Evolutionary conservation across 257 asterid genomes (phyloP), one percentile per base, ranked within the genome.

Genomic region (Primulina eburnea): DNA sequence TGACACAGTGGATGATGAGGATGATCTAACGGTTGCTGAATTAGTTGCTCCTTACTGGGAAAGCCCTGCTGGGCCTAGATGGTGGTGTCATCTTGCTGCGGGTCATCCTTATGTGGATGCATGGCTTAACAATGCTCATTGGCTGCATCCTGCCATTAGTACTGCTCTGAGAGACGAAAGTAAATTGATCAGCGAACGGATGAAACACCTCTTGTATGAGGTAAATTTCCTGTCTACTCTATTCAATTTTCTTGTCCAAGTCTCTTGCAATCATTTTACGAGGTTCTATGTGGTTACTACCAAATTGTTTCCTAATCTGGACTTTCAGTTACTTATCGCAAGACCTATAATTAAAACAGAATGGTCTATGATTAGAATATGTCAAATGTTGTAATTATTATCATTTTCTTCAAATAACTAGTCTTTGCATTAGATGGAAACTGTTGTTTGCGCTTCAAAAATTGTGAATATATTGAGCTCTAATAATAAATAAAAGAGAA

Each of bases 21-120:
- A 86, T 78, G 97, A 85, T 58, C 72, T 88, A 62, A 87, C 96
- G 53, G 98, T 92, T 78, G 96, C 98, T 8, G 97, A 90, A 63
- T 76, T 90, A 72, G 98, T 90, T 69, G 92, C 93, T 63, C 98
- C 98, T 4, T 92, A 90, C 75, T 90, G 98, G 98, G 96, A 92
- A 77, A 83, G 81, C 26, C 88, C 96, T 5, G 94, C 80, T 65
- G 98, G 98, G 77, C 98, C 97, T 21, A 87, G 82, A 59, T 92
- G 98, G 98, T 92, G 98, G 98, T 92, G 96, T 82, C 98, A 92
- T 81, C 82, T 92, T 71, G 72, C 89, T 80, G 97, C 97, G 6
- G 95, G 90, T 67, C 89, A 92, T 79, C 90, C 93, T 35, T 67
- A 60, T 56, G 82, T 87, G 3, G 92, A 88, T 63, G 83, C 95